These are phyloP conservation scores for Adansonia digitata DNA, from an alignment of 345 rosid genomes.

Conservation along the genomic window DNA sequence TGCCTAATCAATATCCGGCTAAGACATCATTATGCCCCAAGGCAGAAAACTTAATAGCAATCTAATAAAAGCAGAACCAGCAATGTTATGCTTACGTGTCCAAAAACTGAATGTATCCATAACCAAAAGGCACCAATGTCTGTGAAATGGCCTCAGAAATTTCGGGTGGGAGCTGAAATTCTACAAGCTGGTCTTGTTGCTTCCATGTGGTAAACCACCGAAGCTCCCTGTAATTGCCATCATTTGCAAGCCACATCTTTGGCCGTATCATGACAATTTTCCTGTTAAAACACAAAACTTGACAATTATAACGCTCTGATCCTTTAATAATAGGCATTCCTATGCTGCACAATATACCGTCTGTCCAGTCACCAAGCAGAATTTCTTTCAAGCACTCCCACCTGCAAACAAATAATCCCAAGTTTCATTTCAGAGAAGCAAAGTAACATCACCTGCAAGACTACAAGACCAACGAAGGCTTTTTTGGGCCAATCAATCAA, in stretches of 20 bases:
- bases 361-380: constrained; percentile 74
- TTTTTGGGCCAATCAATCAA: background rate
- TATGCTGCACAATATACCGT: constrained; percentile 81
- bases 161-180: constrained; percentile 70
- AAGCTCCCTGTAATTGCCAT: constrained; percentile 81
- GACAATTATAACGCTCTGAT: constrained; percentile 93
- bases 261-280: constrained; percentile 89
- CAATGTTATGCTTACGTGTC: constrained; percentile 59
- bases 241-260: constrained; percentile 91
- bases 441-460: background rate
- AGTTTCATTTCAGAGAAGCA: background rate
- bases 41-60: constrained; percentile 3
- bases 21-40: background rate
- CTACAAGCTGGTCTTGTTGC: constrained; percentile 58
- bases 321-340: constrained; percentile 92
- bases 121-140: constrained; percentile 79
- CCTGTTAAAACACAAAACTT: constrained; percentile 72
- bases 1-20: background rate
- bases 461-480: background rate
- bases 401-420: constrained; percentile 31
- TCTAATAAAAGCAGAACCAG: background rate
- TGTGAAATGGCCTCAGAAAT: constrained; percentile 70
- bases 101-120: constrained; percentile 72
- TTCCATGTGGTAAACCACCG: constrained; percentile 95
- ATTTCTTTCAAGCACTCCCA: constrained; percentile 96